Percentiles rank a stretch among this genome's conserved stretches.
phyloP scores from a whole-genome alignment of 2,329 filamentous ascomycete species.

The Fusarium gaditjirri region DNA sequence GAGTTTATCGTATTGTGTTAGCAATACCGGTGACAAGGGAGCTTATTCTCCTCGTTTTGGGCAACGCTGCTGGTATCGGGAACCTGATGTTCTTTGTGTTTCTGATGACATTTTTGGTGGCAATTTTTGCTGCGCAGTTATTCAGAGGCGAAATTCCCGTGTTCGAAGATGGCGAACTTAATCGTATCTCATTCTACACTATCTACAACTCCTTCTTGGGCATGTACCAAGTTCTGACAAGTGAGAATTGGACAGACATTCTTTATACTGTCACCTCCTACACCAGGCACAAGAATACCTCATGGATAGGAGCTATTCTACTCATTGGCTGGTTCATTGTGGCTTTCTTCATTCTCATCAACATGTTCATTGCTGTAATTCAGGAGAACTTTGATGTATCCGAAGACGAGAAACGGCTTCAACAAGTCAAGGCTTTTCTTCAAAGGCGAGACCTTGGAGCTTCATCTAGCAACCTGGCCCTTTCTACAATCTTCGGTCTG shows the following conservation, averaged over 20 bases:
- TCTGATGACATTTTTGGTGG: conserved; percentile 90
- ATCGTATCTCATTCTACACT: conserved; percentile 82
- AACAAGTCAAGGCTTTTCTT: conserved; percentile 95
- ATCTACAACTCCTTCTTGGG: conserved; percentile 97
- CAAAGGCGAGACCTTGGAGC: conserved; percentile 87
- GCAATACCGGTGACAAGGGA: conserved; percentile 88
- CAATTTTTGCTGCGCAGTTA: conserved; percentile 92
- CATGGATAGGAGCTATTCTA: conserved; percentile 93
- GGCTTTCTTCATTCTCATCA: conserved; percentile 93
- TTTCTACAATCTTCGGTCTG: conserved; percentile 76
- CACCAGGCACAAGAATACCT: conserved; percentile 73
- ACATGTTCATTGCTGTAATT: conserved; percentile 99
- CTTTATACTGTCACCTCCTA: conserved; percentile 83
- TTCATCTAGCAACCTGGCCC: conserved; percentile 77
- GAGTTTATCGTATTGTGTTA: conserved; percentile 91
- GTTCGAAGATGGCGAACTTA: conserved; percentile 69
- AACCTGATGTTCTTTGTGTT: conserved; percentile 98
- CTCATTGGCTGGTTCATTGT: conserved; percentile 96
- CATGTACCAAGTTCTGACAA: conserved; percentile 97
- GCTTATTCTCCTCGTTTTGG: conserved; percentile 86
- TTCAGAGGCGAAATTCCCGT: conserved; percentile 86
- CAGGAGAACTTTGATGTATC: conserved; percentile 99
- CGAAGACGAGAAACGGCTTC: conserved; percentile 95
- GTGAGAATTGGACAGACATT: conserved; percentile 93
- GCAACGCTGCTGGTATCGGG: conserved; percentile 89